Percentiles rank a stretch among this genome's conserved stretches.
These are phyloP conservation scores for Rhodotorula kratochvilovae DNA, from an alignment of 768 basidiomycete species.

Conservation along the genomic window DNA sequence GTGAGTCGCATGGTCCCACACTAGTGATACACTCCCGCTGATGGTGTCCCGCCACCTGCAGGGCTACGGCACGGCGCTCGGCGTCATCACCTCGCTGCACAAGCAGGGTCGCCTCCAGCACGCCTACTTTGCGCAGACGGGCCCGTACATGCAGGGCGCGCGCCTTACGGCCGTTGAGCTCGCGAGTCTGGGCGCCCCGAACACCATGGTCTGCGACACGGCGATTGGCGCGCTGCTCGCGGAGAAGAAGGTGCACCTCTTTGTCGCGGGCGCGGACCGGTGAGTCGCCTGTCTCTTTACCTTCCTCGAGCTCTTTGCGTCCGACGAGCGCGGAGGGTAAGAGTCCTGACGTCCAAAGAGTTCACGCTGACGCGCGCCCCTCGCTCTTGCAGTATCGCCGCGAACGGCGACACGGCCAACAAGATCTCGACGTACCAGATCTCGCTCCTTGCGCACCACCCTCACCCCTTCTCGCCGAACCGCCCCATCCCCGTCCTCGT, in stretches of 20 bases:
- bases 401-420: slow-evolving; percentile 95
- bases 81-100: slow-evolving; percentile 83
- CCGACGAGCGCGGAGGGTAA: no score
- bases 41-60: slow-evolving; percentile 45
- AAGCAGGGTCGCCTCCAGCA: slow-evolving; percentile 67
- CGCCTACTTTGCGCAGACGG: slow-evolving; percentile 89
- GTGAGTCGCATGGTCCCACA: slow-evolving; percentile 51
- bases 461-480: slow-evolving; percentile 43
- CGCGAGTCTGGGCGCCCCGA: slow-evolving; percentile 73
- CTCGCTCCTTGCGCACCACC: slow-evolving; percentile 70
- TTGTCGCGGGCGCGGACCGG: slow-evolving; percentile 42
- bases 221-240: slow-evolving; percentile 91
- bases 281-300: not conserved
- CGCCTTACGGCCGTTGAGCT: slow-evolving; percentile 85
- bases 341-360: no score
- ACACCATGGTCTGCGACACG: slow-evolving; percentile 92
- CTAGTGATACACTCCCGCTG: slow-evolving; percentile 6
- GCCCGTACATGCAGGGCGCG: slow-evolving; percentile 89
- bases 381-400: slow-evolving; percentile 58
- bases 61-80: slow-evolving; percentile 94
- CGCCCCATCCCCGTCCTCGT: slow-evolving; percentile 79
- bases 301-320: no score
- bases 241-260: slow-evolving; percentile 64
- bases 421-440: slow-evolving; percentile 98
- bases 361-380: no score